Conservation (phyloP, 1,284 basidiomycete species). For the Trichosporon ovoides region DNA sequence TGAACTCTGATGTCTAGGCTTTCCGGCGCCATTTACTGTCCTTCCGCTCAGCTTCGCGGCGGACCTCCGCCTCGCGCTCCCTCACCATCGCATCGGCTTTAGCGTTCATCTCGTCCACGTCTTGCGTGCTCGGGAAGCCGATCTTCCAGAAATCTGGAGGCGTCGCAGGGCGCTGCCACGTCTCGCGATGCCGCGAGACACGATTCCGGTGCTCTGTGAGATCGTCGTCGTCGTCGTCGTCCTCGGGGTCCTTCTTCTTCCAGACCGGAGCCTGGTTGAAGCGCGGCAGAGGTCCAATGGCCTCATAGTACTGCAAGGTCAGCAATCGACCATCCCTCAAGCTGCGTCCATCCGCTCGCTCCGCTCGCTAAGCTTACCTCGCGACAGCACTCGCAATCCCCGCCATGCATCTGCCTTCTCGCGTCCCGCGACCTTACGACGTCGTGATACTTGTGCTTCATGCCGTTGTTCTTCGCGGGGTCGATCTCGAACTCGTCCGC, state of each 20-base stretch:
- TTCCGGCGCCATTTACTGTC: constrained; percentile 42
- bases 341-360: not conserved
- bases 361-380: constrained; percentile 56
- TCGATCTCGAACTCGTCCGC: constrained; percentile 66
- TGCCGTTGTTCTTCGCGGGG: constrained; percentile 60
- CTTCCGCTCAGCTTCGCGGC: constrained; percentile 38
- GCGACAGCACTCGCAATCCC: constrained; percentile 76
- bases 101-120: constrained; percentile 66
- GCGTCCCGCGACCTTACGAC: constrained; percentile 66
- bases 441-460: constrained; percentile 64
- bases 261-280: constrained; percentile 63
- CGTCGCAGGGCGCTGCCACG: constrained; percentile 64
- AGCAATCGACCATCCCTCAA: no score
- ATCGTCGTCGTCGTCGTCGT: constrained; percentile 18
- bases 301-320: constrained; percentile 79
- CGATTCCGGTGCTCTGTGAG: constrained; percentile 62
- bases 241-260: constrained; percentile 37
- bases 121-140: constrained; percentile 78
- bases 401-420: constrained; percentile 64
- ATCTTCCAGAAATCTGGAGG: constrained; percentile 77
- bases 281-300: constrained; percentile 63
- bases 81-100: constrained; percentile 55
- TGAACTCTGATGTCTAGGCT: not conserved
- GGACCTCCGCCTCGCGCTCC: constrained; percentile 61
- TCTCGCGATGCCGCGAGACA: constrained; percentile 68